Evolutionary conservation across 495 filamentous ascomycete genomes (phyloP), one percentile per base, ranked within the genome.

Genomic region (Podospora appendiculata): DNA sequence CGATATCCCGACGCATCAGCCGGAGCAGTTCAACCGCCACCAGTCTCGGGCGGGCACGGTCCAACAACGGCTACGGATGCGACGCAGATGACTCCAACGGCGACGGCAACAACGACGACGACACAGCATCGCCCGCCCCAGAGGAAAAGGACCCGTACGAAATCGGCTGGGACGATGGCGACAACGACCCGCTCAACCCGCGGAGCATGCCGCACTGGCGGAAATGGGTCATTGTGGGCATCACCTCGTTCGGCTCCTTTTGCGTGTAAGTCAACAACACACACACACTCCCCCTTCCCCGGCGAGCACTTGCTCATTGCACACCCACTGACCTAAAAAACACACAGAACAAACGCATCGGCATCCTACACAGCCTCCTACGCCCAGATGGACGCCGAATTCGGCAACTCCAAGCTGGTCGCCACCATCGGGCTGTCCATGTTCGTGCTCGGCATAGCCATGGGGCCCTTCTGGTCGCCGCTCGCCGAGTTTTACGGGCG

Each of bases 351-450:
- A 6, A 92, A 88, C 65, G 80, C 89, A 2, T 92, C 87, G 17
- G 91, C 90, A 1, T 83, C 95, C 60, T 96, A 98, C 62, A 92
- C 90, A 3, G 80, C 80, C 8, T 94, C 87, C 0, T 97, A 96
- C 67, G 62, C 38, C n/a, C 90, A 95, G 65, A 76, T 96, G 60
- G 85, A 81, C 48, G 64, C 67, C n/a, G 87, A 94, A 44, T 94
- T 94, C 59, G 61, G 77, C 45, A 77, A 79, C 52, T 84, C 85
- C 0, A 78, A 80, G 42, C 67, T 86, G 38, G 77, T 94, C 25
- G 87, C 88, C 9, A 90, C 88, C 6, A 60, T 95, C 12, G 92
- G 91, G 2, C 62, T 96, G 52, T 90, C 88, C 0, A 73, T 85
- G 11, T 93, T 87, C 54, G 88, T 92, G 33, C 79, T 87, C 60